Evolutionary conservation across 1,284 basidiomycete species (phyloP).

Genomic region (Golubevia sp.): DNA sequence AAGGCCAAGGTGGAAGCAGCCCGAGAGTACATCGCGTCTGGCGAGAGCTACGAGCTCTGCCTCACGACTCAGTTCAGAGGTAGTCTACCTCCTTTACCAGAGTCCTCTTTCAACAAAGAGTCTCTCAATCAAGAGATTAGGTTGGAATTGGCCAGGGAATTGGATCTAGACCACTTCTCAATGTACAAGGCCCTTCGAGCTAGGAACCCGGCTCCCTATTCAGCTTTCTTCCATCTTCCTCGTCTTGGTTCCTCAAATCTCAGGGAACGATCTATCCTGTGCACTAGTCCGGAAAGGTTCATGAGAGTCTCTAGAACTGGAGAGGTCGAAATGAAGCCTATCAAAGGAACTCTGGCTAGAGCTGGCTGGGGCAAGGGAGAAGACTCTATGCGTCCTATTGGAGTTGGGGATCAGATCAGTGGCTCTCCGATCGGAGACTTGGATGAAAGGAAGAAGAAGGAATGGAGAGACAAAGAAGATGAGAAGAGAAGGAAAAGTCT

Average conservation of each 20-base stretch:
- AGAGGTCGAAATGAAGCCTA: constrained; percentile 81
- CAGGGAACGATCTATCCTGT: constrained; percentile 71
- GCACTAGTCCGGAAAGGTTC: constrained; percentile 87
- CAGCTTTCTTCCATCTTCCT: constrained; percentile 77
- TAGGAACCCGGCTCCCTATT: constrained; percentile 88
- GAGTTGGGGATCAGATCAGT: neutral
- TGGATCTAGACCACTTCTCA: constrained; percentile 30
- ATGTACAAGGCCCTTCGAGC: constrained; percentile 63
- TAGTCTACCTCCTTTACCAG: constrained; percentile 23
- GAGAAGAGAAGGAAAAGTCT: constrained; percentile 64
- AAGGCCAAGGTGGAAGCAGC: constrained; percentile 74
- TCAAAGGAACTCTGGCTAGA: constrained; percentile 75
- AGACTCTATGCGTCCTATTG: constrained; percentile 11
- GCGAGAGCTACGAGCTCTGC: constrained; percentile 96
- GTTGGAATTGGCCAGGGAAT: neutral
- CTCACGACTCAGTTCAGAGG: constrained; percentile 75
- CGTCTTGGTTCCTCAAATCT: constrained; percentile 61
- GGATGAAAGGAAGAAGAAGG: constrained; percentile 20
- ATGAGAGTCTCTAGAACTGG: constrained; percentile 78
- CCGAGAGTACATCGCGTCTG: constrained; percentile 76
- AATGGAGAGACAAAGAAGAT: constrained; percentile 56
- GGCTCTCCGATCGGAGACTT: constrained; percentile 8
- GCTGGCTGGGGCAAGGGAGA: constrained; percentile 51
- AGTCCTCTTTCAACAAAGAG: constrained; percentile 16
- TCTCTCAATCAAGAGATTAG: neutral